Base-by-base conservation (phyloP, 805 yeast species). In the Metschnikowia anglica region DNA sequence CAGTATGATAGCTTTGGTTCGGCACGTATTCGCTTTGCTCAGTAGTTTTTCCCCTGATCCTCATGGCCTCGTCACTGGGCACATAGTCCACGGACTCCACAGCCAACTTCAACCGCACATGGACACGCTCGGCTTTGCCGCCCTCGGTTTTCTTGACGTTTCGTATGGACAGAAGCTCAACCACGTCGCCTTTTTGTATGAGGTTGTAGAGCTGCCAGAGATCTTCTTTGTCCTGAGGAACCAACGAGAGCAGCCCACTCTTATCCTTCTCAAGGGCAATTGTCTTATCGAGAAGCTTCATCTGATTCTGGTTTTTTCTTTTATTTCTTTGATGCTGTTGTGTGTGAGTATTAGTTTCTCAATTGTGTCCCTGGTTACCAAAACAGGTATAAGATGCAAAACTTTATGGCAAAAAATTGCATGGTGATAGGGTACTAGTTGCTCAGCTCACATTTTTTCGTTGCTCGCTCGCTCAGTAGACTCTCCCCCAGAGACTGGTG, bases 201-300 rank as follows among this genome's bases (percentile, higher is more conserved):
- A 93, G 68, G 57, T 91, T 93, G 68, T 88, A 88, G 3, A 88
- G 59, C 19, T 85, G 81, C 88, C 97, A 93, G 47, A 93, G 70
- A 61, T 91, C 99, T 54, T 91, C 97, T 36, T 85, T 79, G 55
- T 93, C 98, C 56, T 90, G 85, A 0, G 97, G 90, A 3, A 80
- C 67, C 16, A 91, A 61, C 0, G 85, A 73, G 16, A 88, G 72
- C 2, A 74, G 64, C 5, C 91, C 95, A 44, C 83, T 74, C 38
- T 74, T 68, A 50, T 83, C 88, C 49, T 76, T 80, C 24, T 52
- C 58, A 7, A 54, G 52, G 12, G 53, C 55, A 8, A 53, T 49
- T 16, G 55, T 52, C 21, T 52, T 49, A 37, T 49, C 51, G 10
- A 53, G 47, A 19, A 53, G 55, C 39, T 45, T 53, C 57, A 53